Conservation (phyloP, 345 rosid genomes). For the Ricinus communis region DNA sequence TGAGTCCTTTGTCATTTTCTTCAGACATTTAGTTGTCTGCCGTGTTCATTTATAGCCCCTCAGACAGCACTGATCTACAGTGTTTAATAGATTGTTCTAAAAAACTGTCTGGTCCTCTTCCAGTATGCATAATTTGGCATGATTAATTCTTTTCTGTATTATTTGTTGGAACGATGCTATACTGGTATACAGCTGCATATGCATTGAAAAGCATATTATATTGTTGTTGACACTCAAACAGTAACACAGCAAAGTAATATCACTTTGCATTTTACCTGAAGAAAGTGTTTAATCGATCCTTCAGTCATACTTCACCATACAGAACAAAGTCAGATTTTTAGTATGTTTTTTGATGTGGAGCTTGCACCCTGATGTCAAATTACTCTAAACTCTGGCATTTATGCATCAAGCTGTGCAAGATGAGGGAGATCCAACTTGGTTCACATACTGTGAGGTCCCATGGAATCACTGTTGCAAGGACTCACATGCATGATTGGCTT, state of each 20-base stretch:
- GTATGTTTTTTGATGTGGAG: not conserved
- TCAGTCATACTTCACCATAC: not conserved
- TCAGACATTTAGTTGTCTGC: not conserved
- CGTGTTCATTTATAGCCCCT: not conserved
- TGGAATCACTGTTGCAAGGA: conserved; percentile 55
- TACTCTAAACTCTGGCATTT: not conserved
- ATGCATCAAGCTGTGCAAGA: conserved; percentile 37
- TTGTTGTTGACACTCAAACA: not conserved
- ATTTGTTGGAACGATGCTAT: not conserved
- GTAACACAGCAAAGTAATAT: not conserved
- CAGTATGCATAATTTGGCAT: not conserved
- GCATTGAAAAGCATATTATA: not conserved
- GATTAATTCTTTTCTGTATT: not conserved
- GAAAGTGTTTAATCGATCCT: not conserved
- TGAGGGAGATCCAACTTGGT: conserved; percentile 52
- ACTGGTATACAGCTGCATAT: not conserved
- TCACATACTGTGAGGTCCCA: conserved; percentile 62
- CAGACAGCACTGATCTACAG: not conserved
- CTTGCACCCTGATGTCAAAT: too few species aligned
- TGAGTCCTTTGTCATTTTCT: not conserved
- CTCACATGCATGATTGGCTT: conserved; percentile 76
- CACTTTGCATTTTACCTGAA: not conserved
- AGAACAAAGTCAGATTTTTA: not conserved
- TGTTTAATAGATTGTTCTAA: not conserved
- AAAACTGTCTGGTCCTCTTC: not conserved